Base-by-base conservation (phyloP, 2,329 filamentous ascomycete species). In the Arthrobotrys megalospora region DNA sequence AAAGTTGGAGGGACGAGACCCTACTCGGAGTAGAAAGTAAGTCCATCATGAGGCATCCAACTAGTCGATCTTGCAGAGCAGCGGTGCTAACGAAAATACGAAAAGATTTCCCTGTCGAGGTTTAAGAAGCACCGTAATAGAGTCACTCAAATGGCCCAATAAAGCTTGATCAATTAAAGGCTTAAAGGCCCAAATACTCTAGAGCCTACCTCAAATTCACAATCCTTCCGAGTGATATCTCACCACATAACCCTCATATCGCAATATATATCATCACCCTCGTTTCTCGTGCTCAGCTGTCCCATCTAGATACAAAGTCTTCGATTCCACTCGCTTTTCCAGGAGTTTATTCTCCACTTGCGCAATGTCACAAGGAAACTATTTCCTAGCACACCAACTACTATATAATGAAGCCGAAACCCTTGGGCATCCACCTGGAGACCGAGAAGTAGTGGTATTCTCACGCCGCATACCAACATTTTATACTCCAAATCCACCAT, bases 1-100 rank as follows among this genome's bases (percentile, higher is more conserved):
- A 92, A 65, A 93, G 92, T 82, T 97, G 94, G 93, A 87, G 86
- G 75, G 93, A 95, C 83, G 88, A 87, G 80, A 97, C 93, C 0
- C 82, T 92, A 78, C 83, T 97, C 55, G 93, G 97, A 80, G 95
- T 97, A 85, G 93, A 95, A 82, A 84, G 85, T 78, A 58, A 68
- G 75, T 55, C 24, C 2, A 47, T n/a, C 12, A 21, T 14, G 1
- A 16, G 19, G 14, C 1, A 3, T 2, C 10, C 32, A 36, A 52
- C 1, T 12, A 45, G 41, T 5, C 5, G 8, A 5, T 1, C 21
- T 34, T 6, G 6, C 8, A 41, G 14, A 63, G 11, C 8, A 19
- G 5, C n/a, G 12, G 11, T 28, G 19, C 47, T 78, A 64, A 78
- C 28, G 47, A 4, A 90, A 88, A 81, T 83, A 82, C 3, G 6